Conservation (phyloP, 495 filamentous ascomycete genomes). For the Neurospora intermedia region DNA sequence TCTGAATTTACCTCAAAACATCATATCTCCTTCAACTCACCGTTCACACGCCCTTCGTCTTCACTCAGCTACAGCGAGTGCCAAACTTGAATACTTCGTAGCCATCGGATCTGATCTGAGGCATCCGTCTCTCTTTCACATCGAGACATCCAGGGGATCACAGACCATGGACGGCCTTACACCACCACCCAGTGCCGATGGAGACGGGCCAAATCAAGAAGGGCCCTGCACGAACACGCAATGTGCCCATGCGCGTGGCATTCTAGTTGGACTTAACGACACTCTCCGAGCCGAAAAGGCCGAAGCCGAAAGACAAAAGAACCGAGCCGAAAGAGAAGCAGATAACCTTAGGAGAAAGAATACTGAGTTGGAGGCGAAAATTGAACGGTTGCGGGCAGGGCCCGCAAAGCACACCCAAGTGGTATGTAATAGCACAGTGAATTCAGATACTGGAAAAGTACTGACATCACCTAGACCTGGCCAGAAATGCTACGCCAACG, state of each 20-base stretch:
- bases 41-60: neutral
- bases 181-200: neutral
- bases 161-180: neutral
- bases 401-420: neutral
- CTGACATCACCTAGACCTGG: conserved; percentile 8
- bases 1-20: neutral
- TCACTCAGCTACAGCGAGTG: neutral
- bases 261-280: neutral
- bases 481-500: conserved; percentile 1
- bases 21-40: neutral
- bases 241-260: neutral
- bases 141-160: neutral
- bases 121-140: neutral
- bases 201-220: neutral
- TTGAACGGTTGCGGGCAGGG: neutral
- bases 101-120: neutral
- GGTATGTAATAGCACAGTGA: neutral
- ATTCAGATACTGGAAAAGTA: neutral
- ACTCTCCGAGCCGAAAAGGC: neutral
- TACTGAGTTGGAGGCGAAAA: neutral
- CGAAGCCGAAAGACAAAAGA: neutral
- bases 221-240: neutral
- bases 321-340: neutral
- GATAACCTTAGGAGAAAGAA: neutral
- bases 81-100: neutral